Conservation (phyloP, 176 grass and related monocot genomes). For the Aegilops speltoides region DNA sequence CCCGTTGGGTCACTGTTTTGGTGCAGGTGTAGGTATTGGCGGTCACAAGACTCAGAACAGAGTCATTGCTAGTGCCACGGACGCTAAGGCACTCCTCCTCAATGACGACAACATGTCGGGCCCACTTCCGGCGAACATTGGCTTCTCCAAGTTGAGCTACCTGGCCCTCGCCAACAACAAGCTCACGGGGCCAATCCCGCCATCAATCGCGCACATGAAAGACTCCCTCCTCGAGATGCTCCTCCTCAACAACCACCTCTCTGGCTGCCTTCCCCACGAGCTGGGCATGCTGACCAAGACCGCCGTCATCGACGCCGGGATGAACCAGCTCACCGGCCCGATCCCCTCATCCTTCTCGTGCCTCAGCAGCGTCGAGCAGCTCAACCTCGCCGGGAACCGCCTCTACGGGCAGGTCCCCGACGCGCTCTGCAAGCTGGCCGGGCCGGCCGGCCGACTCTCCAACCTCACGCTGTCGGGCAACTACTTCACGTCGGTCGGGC, state of each 20-base stretch:
- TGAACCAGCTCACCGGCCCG: constrained; percentile 66
- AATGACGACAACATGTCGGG: constrained; percentile 38
- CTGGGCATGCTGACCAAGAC: constrained; percentile 57
- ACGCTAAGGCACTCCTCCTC: constrained; percentile 21
- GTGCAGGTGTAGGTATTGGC: too few relatives aligned
- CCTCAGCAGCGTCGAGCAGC: constrained; percentile 65
- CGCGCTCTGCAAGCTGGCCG: constrained; percentile 48
- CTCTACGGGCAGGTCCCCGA: constrained; percentile 67
- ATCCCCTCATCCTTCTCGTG: constrained; percentile 66
- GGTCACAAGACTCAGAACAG: too few relatives aligned
- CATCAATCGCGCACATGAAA: constrained; percentile 7
- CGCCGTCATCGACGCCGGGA: constrained; percentile 58
- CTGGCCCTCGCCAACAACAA: constrained; percentile 69
- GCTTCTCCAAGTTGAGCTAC: constrained; percentile 33
- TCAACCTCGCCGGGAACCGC: constrained; percentile 38
- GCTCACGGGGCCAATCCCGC: constrained; percentile 43
- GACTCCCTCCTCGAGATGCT: constrained; percentile 49
- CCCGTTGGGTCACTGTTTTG: too few relatives aligned
- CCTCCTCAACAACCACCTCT: constrained; percentile 68
- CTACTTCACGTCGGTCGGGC: constrained; percentile 68
- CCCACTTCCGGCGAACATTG: not conserved
- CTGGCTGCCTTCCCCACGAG: constrained; percentile 66
- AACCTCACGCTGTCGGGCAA: constrained; percentile 72
- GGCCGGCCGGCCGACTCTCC: constrained; percentile 23
- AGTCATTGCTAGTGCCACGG: too few relatives aligned